Percentiles rank a stretch among this genome's conserved stretches.
phyloP scores from a whole-genome alignment of 2,329 filamentous ascomycete genomes.

The Scleromitrula shiraiana region DNA sequence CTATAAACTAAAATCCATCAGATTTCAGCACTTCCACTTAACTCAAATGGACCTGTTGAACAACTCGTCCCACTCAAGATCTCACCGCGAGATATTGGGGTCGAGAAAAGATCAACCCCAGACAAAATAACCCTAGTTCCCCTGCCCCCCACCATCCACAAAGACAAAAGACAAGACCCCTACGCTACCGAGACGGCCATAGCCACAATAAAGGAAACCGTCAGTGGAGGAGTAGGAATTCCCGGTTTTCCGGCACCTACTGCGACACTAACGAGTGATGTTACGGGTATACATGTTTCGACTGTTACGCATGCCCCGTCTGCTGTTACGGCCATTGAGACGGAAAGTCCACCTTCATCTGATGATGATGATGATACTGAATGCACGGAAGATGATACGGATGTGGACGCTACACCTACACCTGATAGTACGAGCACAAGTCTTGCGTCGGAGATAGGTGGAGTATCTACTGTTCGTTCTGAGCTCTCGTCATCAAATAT shows the following conservation, averaged over 20 bases:
- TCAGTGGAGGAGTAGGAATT: not conserved
- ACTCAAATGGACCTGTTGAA: not conserved
- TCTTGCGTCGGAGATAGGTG: too few relatives aligned
- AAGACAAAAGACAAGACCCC: too few relatives aligned
- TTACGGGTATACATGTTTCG: not conserved
- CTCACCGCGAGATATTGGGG: not conserved
- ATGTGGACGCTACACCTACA: too few relatives aligned
- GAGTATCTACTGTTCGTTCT: too few relatives aligned
- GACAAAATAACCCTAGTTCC: not conserved
- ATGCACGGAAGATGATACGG: too few relatives aligned
- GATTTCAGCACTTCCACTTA: slow-evolving; percentile 1
- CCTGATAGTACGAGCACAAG: too few relatives aligned
- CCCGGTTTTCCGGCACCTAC: not conserved
- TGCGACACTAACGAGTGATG: not conserved
- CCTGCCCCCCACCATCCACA: too few relatives aligned
- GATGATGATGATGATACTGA: not conserved
- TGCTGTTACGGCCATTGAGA: not conserved
- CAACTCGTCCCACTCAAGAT: not conserved
- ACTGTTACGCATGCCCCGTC: not conserved
- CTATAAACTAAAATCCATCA: not conserved
- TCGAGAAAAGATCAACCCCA: not conserved
- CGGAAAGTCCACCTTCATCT: not conserved
- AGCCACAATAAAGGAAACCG: not conserved
- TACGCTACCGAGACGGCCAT: not conserved
- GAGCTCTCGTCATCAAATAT: too few relatives aligned